These are phyloP conservation scores for Solanum pinnatisectum DNA, from an alignment of 257 asterid genomes.

Conservation along the genomic window DNA sequence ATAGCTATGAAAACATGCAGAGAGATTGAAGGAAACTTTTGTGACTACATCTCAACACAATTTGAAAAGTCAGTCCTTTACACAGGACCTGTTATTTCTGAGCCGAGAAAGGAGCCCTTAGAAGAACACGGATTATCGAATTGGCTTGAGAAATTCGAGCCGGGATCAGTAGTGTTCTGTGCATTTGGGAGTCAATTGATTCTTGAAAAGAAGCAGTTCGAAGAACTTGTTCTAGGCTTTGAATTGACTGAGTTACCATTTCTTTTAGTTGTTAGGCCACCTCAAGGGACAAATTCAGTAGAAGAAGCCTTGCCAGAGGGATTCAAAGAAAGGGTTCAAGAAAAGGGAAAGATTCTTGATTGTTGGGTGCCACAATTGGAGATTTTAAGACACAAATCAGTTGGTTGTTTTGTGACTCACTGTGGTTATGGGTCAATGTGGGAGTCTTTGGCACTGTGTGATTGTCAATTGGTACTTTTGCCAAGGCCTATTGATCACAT, in stretches of 20 bases:
- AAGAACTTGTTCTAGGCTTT: slow-evolving; percentile 2
- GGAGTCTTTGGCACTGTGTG: slow-evolving; percentile 5
- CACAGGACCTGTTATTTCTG: slow-evolving; percentile 13
- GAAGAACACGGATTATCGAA: not conserved
- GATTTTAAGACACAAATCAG: too few species aligned
- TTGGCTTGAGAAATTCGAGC: not conserved
- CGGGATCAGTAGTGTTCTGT: slow-evolving; percentile 1
- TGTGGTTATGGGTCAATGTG: slow-evolving; percentile 15
- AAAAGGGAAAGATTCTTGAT: not conserved
- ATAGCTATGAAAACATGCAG: slow-evolving; percentile 4
- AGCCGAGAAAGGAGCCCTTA: not conserved
- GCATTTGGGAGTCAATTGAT: slow-evolving; percentile 13
- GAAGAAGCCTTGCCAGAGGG: slow-evolving; percentile 7
- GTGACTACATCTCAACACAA: not conserved
- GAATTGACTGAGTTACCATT: slow-evolving; percentile 2
- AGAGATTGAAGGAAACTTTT: slow-evolving; percentile 14
- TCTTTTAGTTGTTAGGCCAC: not conserved
- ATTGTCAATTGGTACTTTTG: not conserved
- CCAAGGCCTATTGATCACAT: not conserved
- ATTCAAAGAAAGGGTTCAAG: not conserved
- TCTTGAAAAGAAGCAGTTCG: slow-evolving; percentile 8
- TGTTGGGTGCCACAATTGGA: slow-evolving; percentile 2
- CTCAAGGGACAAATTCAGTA: not conserved
- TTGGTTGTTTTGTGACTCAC: slow-evolving; percentile 7
- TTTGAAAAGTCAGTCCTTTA: slow-evolving; percentile 1